These are phyloP conservation scores for Corymbia calophylla DNA, from an alignment of 441 rosid genomes.

Conservation along the genomic window DNA sequence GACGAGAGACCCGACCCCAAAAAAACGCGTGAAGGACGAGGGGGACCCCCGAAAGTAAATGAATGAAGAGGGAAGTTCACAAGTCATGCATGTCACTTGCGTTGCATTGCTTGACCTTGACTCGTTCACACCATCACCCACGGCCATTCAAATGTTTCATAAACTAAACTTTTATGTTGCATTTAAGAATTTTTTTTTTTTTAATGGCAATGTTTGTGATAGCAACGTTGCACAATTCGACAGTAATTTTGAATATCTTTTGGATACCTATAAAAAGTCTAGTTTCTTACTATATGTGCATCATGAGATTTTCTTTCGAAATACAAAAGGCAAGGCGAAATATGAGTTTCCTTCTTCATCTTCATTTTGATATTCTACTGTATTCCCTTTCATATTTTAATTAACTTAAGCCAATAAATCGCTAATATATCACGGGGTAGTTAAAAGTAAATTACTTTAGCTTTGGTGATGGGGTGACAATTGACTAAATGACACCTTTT, in stretches of 20 bases:
- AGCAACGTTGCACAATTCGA: neutral
- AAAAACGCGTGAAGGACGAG: neutral
- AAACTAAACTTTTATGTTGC: too few relatives aligned
- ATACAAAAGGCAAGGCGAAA: neutral
- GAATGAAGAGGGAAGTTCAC: neutral
- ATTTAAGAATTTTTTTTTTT: too few relatives aligned
- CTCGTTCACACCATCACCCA: neutral
- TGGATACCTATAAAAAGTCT: too few relatives aligned
- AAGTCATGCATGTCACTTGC: neutral
- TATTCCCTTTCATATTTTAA: neutral
- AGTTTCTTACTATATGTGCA: neutral
- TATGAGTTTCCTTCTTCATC: neutral
- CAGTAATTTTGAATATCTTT: neutral
- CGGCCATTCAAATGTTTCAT: neutral
- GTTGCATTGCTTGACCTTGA: neutral
- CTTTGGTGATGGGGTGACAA: neutral
- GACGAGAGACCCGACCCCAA: neutral
- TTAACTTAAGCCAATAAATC: neutral
- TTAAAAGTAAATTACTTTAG: neutral
- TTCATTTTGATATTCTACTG: neutral
- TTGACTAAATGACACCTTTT: neutral
- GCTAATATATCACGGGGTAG: neutral
- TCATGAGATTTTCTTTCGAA: neutral
- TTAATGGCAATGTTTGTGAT: neutral
- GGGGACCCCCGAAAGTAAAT: rapidly evolving